Percentiles rank a stretch among this genome's conserved stretches.
These are phyloP conservation scores for Saussurea involucrata DNA, from an alignment of 129 eudicot genomes.

Conservation along the genomic window DNA sequence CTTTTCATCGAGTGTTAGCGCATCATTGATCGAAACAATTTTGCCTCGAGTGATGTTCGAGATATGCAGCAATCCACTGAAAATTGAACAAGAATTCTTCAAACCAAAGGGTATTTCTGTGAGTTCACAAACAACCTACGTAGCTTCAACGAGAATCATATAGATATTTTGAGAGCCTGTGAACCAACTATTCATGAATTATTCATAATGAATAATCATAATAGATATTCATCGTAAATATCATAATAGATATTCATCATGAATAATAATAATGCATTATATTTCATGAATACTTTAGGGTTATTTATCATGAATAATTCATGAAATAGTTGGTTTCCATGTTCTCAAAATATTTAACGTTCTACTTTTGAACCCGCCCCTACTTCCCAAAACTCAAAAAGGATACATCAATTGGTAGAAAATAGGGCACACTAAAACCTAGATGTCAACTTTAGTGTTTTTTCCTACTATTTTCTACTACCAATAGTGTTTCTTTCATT, in stretches of 20 bases:
- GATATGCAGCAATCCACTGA: conserved; percentile 86
- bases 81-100: neutral
- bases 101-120: neutral
- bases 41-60: conserved; percentile 66
- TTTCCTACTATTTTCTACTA: too few relatives aligned
- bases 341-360: neutral
- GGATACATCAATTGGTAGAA: too few relatives aligned
- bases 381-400: too few relatives aligned
- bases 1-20: conserved; percentile 63
- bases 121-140: too few relatives aligned
- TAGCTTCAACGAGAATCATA: too few relatives aligned
- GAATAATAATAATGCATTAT: neutral
- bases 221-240: too few relatives aligned
- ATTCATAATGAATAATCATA: neutral
- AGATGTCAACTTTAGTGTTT: too few relatives aligned
- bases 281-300: neutral
- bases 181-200: neutral
- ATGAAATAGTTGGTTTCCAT: neutral
- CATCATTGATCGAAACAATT: conserved; percentile 50
- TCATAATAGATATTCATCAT: neutral
- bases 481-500: too few relatives aligned
- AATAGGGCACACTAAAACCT: too few relatives aligned
- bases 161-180: too few relatives aligned
- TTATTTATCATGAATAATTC: neutral
- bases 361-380: neutral